These are phyloP conservation scores for Dryas octopetala DNA, from an alignment of 306 rosid genomes.

Conservation along the genomic window DNA sequence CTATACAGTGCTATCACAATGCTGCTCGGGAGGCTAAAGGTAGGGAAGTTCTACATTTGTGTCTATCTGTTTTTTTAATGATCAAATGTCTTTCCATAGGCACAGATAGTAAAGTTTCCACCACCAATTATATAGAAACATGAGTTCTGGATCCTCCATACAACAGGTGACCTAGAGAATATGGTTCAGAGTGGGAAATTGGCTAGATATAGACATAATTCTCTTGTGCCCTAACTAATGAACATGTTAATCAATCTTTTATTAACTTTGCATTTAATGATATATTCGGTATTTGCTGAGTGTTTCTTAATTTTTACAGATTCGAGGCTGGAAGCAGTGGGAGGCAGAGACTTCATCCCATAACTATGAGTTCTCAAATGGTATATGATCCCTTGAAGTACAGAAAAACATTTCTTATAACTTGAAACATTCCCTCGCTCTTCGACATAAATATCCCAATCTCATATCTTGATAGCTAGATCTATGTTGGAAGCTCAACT, in stretches of 20 bases:
- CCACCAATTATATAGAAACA: background rate
- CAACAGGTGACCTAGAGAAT: no score
- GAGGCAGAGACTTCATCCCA: conserved; percentile 79
- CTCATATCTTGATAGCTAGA: background rate
- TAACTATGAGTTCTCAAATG: conserved; percentile 72
- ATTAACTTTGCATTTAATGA: background rate
- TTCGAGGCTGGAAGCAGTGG: conserved; percentile 97
- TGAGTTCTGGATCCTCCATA: background rate
- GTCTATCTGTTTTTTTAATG: background rate
- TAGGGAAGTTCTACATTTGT: conserved; percentile 10
- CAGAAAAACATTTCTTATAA: background rate
- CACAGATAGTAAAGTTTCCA: background rate
- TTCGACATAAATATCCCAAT: background rate
- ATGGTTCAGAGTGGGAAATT: background rate
- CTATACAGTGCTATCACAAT: conserved; percentile 82
- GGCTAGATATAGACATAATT: background rate
- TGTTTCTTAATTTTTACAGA: conserved; percentile 44
- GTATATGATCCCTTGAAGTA: conserved; percentile 36
- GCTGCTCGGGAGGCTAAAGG: conserved; percentile 99
- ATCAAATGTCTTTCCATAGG: background rate
- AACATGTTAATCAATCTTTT: background rate
- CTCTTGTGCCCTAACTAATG: background rate
- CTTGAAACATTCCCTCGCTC: background rate
- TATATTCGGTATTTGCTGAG: conserved; percentile 14
- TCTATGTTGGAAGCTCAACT: conserved; percentile 14